Evolutionary conservation across 2,329 filamentous ascomycete species (phyloP), one percentile per base, ranked within the genome.

Genomic region (Aureobasidium melanogenum): DNA sequence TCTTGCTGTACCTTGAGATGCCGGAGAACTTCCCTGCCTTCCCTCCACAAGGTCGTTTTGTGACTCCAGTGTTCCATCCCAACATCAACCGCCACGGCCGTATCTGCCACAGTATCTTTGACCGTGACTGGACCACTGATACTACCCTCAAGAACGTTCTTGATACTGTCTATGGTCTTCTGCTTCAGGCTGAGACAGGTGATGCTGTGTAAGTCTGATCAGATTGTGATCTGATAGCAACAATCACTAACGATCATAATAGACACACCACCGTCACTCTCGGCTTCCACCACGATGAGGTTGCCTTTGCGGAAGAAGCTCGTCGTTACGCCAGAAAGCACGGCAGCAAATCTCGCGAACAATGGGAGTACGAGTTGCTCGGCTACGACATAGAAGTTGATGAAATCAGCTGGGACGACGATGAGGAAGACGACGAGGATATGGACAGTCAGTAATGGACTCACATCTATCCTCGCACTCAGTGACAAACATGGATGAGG

Each of bases 51-150:
- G 72, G 62, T 7, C 69, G 73, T 17, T 75, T 76, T 61, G 63
- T 74, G 32, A 76, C 73, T 4, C 68, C 69, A 15, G 69, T 75
- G 43, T 68, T 71, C 55, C 74, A 76, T 50, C 72, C 74, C 12
- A 75, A 76, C 62, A 70, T 75, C 63, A 73, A 71, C 47, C 67
- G 69, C 39, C 71, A 74, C 39, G 72, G 72, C 8, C 65, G 68
- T 17, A 71, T 76, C 63, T 75, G 72, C 64, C 73, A 74, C 63
- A 64, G 64, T 30, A 69, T 73, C 36, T 66, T 73, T 28, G 67
- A 68, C 41, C 69, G 72, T n/a, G 47, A 75, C 64, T 75, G 72
- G 72, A 73, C 70, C 1, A 67, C 67, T 2, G 70, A 74, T 51
- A 73, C 69, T 3, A 69, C 62, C 30, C 70, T 69, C 63, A 67